These are phyloP conservation scores for Gentiana straminea DNA, from an alignment of 257 asterid species.

Conservation along the genomic window DNA sequence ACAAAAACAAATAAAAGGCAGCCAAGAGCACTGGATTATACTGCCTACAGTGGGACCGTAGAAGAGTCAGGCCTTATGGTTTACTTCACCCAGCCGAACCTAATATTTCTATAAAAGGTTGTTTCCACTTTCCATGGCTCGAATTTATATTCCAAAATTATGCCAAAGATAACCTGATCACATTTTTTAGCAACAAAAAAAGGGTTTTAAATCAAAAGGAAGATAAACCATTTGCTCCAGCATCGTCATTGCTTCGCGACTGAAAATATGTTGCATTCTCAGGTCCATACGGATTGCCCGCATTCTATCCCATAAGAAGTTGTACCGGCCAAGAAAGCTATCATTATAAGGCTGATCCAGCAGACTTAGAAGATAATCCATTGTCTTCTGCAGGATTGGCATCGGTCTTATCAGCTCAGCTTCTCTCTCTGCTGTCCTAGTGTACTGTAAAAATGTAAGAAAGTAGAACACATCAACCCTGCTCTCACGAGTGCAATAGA, in stretches of 20 bases:
- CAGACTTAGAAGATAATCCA: slow-evolving; percentile 75
- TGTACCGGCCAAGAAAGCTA: slow-evolving; percentile 76
- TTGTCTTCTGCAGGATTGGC: slow-evolving; percentile 79
- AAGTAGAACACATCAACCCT: not conserved
- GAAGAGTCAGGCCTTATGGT: too few species aligned
- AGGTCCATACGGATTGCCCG: slow-evolving; percentile 97
- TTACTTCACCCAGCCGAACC: too few species aligned
- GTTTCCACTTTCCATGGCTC: too few species aligned
- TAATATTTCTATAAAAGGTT: too few species aligned
- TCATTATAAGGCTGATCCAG: slow-evolving; percentile 68
- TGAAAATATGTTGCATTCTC: slow-evolving; percentile 97
- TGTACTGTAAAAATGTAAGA: slow-evolving; percentile 47
- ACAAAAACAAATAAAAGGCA: too few species aligned
- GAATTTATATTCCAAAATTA: too few species aligned
- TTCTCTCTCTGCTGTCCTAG: slow-evolving; percentile 97
- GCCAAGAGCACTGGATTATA: too few species aligned
- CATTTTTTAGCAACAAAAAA: not conserved
- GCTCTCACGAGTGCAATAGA: not conserved
- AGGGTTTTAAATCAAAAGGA: slow-evolving; percentile 1
- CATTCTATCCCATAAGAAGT: slow-evolving; percentile 99
- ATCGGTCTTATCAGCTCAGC: slow-evolving; percentile 86
- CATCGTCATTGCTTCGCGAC: slow-evolving; percentile 69
- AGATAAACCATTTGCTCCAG: slow-evolving; percentile 91
- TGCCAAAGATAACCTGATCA: too few species aligned
- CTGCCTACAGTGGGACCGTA: too few species aligned